Evolutionary conservation across 805 yeast genomes (phyloP).

Genomic region (Metschnikowia bowlesiae): DNA sequence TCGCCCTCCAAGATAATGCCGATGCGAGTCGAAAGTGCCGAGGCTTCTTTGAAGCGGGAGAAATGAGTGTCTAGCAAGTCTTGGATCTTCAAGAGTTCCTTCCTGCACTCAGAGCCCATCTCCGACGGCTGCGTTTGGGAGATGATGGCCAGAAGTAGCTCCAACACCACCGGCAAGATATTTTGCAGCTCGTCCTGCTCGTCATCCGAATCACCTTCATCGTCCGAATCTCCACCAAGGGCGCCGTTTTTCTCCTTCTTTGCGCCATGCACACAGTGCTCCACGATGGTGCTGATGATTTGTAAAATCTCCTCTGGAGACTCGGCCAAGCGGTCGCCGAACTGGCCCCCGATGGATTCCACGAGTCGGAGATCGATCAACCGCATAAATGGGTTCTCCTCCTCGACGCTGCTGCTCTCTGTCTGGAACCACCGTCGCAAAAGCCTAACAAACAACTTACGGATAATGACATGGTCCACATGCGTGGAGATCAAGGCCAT

Average conservation of each 20-base stretch:
- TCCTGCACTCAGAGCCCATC: slow-evolving; percentile 26
- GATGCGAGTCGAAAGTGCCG: slow-evolving; percentile 29
- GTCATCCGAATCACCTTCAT: slow-evolving; percentile 17
- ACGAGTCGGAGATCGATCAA: slow-evolving; percentile 60
- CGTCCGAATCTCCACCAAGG: neutral
- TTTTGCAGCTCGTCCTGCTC: slow-evolving; percentile 19
- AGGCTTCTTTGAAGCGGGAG: slow-evolving; percentile 6
- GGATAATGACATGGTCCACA: slow-evolving; percentile 45
- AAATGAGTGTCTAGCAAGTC: slow-evolving; percentile 11
- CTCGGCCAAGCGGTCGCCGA: slow-evolving; percentile 52
- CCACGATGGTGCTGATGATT: slow-evolving; percentile 25
- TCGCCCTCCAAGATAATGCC: slow-evolving; percentile 26
- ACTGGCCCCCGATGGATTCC: slow-evolving; percentile 54
- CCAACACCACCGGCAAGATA: slow-evolving; percentile 28
- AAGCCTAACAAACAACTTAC: slow-evolving; percentile 44
- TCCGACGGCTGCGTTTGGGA: slow-evolving; percentile 25
- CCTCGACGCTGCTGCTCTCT: slow-evolving; percentile 16
- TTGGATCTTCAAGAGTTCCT: slow-evolving; percentile 26
- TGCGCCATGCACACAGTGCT: neutral
- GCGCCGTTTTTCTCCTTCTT: slow-evolving; percentile 15
- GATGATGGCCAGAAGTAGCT: slow-evolving; percentile 34
- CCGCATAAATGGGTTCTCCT: slow-evolving; percentile 48
- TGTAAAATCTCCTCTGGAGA: slow-evolving; percentile 56
- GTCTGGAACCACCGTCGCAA: slow-evolving; percentile 58
- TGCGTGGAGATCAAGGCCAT: slow-evolving; percentile 43